Percentiles rank a stretch among this genome's conserved stretches.
Conservation (phyloP, 2,329 filamentous ascomycete genomes). For the Paracorniculantispora psalliotae region DNA sequence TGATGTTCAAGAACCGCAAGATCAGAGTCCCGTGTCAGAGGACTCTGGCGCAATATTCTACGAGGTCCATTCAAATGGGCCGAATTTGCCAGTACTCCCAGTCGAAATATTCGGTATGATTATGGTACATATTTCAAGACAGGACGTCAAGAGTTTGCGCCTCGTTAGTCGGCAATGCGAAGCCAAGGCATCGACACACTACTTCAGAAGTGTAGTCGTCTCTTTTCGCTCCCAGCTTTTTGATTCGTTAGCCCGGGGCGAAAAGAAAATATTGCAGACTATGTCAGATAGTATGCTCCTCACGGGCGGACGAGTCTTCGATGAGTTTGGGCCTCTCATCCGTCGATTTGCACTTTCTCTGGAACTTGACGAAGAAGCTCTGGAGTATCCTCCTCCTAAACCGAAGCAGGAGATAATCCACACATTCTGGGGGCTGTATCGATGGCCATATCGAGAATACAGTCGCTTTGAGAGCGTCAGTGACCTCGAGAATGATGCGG, state of each 20-base stretch:
- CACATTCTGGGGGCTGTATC: constrained; percentile 60
- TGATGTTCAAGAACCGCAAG: background rate
- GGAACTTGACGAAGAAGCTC: constrained; percentile 54
- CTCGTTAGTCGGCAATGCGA: constrained; percentile 57
- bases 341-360: constrained; percentile 62
- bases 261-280: constrained; percentile 20
- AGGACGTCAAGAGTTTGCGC: constrained; percentile 56
- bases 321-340: constrained; percentile 57
- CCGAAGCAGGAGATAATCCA: constrained; percentile 47
- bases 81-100: constrained; percentile 30
- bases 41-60: background rate
- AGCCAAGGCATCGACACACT: constrained; percentile 47
- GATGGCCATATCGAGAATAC: constrained; percentile 58
- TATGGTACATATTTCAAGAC: constrained; percentile 47
- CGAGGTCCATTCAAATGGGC: background rate
- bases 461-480: constrained; percentile 55
- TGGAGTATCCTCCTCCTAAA: constrained; percentile 51
- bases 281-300: constrained; percentile 27
- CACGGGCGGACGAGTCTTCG: constrained; percentile 56
- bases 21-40: background rate
- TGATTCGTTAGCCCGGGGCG: constrained; percentile 28
- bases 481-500: constrained; percentile 57
- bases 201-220: constrained; percentile 60
- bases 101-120: constrained; percentile 60
- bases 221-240: constrained; percentile 62